Conservation (phyloP, 306 rosid genomes). For the Benincasa hispida region DNA sequence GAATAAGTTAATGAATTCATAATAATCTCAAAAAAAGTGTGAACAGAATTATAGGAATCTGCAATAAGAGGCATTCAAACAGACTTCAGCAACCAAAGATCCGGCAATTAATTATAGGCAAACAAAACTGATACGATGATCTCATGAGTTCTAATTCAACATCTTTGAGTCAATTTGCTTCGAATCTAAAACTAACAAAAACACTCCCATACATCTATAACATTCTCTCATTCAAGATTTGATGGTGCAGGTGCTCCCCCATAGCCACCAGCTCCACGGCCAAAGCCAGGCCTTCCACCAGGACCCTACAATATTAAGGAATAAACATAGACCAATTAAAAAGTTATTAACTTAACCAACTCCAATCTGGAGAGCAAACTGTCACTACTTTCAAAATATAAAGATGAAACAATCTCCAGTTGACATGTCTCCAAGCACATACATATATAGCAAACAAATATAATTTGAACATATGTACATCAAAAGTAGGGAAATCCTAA, state of each 20-base stretch:
- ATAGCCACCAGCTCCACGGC: constrained; percentile 42
- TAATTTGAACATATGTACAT: not conserved
- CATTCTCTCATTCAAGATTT: constrained; percentile 16
- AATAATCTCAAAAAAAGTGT: not conserved
- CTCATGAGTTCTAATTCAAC: constrained; percentile 1
- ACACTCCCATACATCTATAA: not conserved
- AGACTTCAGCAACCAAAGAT: not conserved
- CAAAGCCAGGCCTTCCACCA: constrained; percentile 34
- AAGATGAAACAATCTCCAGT: not conserved
- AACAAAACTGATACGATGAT: constrained; percentile 10
- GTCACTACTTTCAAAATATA: not conserved
- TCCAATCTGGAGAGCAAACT: not conserved
- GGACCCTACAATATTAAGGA: constrained; percentile 20
- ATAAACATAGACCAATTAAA: not conserved
- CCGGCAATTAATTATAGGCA: not conserved
- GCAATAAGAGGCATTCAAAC: not conserved
- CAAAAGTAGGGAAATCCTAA: not conserved
- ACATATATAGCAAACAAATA: not conserved
- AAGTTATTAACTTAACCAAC: not conserved
- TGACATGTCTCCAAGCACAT: not conserved
- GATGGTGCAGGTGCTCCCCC: constrained; percentile 44
- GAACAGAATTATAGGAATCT: not conserved
- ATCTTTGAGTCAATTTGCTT: not conserved
- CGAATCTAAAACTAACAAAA: constrained; percentile 2
- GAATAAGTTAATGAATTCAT: not conserved